These are phyloP conservation scores for Phaeosphaeria sp. DNA, from an alignment of 2,329 filamentous ascomycete genomes.

Conservation along the genomic window DNA sequence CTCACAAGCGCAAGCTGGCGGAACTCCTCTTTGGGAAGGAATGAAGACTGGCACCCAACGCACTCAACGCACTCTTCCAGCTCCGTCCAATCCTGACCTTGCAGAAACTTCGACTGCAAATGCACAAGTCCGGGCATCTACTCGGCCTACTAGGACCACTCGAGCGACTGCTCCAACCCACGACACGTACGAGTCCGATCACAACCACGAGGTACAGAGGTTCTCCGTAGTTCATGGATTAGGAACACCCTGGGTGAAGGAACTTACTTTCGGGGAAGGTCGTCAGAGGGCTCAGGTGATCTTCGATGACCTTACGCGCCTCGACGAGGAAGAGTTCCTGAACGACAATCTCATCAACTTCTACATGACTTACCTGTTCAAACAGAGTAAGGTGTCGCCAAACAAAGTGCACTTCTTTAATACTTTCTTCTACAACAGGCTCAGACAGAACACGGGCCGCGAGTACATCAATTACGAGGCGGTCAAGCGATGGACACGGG, in stretches of 20 bases:
- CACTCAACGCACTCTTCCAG: not conserved
- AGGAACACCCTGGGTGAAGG: slow-evolving; percentile 47
- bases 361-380: slow-evolving; percentile 67
- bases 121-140: not conserved
- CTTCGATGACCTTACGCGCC: slow-evolving; percentile 73
- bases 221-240: slow-evolving; percentile 33
- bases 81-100: not conserved
- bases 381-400: slow-evolving; percentile 54
- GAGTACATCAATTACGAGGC: slow-evolving; percentile 78
- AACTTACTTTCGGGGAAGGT: slow-evolving; percentile 68
- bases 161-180: slow-evolving; percentile 2
- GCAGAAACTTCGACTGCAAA: not conserved
- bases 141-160: not conserved
- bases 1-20: not conserved
- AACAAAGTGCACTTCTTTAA: slow-evolving; percentile 86
- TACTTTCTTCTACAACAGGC: slow-evolving; percentile 85
- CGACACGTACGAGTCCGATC: not conserved
- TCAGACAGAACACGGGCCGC: slow-evolving; percentile 65
- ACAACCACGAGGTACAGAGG: slow-evolving; percentile 12
- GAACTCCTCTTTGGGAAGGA: not conserved
- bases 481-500: slow-evolving; percentile 83
- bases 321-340: slow-evolving; percentile 84
- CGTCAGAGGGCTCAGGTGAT: slow-evolving; percentile 71
- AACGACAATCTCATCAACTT: slow-evolving; percentile 95
- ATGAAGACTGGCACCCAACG: not conserved